phyloP scores from a whole-genome alignment of 1,284 basidiomycete species.

The Somion occarium region DNA sequence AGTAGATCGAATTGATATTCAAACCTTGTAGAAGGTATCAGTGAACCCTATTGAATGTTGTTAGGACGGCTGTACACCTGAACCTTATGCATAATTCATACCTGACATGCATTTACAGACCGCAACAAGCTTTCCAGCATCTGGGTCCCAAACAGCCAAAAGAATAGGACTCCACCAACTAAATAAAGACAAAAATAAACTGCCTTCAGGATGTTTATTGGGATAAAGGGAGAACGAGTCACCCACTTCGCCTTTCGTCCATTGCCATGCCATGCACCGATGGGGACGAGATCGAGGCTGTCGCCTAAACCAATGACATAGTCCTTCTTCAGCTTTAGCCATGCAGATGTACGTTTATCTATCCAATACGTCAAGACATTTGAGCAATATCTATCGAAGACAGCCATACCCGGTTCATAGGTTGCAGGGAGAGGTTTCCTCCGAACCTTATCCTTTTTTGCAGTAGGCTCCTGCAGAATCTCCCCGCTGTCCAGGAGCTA shows the following conservation, averaged over 20 bases:
- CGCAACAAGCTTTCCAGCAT: constrained; percentile 67
- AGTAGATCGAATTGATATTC: constrained; percentile 7
- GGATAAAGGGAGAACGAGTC: background rate
- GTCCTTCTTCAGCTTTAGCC: constrained; percentile 59
- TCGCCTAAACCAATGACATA: constrained; percentile 75
- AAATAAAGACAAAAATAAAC: too few relatives aligned
- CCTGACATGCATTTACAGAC: constrained; percentile 88
- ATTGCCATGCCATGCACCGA: constrained; percentile 84
- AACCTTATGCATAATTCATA: constrained; percentile 29
- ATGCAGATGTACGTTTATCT: constrained; percentile 71
- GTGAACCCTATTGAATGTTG: constrained; percentile 67
- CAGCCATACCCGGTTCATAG: constrained; percentile 72
- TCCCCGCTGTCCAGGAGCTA: constrained; percentile 58
- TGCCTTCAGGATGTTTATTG: background rate
- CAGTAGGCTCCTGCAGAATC: constrained; percentile 31
- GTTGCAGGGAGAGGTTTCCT: constrained; percentile 80
- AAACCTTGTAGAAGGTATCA: constrained; percentile 80
- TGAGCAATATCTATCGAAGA: background rate
- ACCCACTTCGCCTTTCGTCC: constrained; percentile 79
- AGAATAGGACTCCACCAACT: constrained; percentile 87
- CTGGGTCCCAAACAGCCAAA: constrained; percentile 76
- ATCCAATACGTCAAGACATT: background rate
- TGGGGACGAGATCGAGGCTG: constrained; percentile 70
- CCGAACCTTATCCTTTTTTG: constrained; percentile 36
- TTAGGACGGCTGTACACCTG: background rate